These are phyloP conservation scores for Coffea eugenioides DNA, from an alignment of 257 asterid genomes.

Conservation along the genomic window DNA sequence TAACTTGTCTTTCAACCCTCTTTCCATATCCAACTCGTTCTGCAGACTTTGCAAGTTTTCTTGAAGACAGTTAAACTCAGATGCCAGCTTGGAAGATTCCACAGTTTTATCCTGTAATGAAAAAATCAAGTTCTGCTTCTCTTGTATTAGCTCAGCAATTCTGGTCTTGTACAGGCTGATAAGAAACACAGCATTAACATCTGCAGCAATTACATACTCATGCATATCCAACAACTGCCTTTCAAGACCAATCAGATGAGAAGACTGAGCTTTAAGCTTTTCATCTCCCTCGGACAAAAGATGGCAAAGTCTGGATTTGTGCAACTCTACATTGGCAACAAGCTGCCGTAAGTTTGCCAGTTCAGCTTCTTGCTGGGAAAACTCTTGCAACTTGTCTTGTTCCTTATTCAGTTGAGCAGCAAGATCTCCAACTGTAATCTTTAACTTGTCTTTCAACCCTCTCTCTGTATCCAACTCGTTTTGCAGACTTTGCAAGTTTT, in stretches of 20 bases:
- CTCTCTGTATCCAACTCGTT: constrained; percentile 50
- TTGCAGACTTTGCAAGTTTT: constrained; percentile 41
- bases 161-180: constrained; percentile 43
- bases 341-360: constrained; percentile 46
- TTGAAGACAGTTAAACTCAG: constrained; percentile 49
- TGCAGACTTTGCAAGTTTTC: constrained; percentile 46
- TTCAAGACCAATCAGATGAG: constrained; percentile 46
- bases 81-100: constrained; percentile 52
- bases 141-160: constrained; percentile 41
- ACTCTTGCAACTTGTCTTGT: constrained; percentile 34
- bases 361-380: constrained; percentile 52
- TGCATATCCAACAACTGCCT: constrained; percentile 50
- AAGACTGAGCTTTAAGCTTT: constrained; percentile 37
- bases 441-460: constrained; percentile 47
- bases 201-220: constrained; percentile 47
- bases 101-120: constrained; percentile 45
- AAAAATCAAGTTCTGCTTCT: constrained; percentile 49
- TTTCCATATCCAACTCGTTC: constrained; percentile 48
- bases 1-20: constrained; percentile 44
- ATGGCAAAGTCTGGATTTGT: constrained; percentile 53
- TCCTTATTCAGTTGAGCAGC: constrained; percentile 42
- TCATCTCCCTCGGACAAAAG: constrained; percentile 50
- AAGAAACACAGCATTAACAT: constrained; percentile 52
- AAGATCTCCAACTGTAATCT: constrained; percentile 51
- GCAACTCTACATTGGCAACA: constrained; percentile 53